Base-by-base conservation (phyloP, 2,329 filamentous ascomycete genomes). In the Leptographium procerum region DNA sequence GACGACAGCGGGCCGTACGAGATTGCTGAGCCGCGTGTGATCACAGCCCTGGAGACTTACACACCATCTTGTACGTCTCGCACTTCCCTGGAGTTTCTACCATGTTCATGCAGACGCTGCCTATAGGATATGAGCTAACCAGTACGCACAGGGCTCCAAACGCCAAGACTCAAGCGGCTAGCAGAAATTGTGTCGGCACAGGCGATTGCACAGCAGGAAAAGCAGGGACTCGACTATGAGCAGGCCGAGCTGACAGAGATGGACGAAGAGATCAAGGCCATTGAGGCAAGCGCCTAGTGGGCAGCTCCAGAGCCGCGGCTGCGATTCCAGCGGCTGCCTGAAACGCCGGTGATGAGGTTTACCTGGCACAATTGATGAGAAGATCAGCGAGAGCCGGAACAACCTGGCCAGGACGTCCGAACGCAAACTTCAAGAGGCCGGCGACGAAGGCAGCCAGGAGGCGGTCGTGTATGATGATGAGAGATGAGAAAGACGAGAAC, bases 111-210 rank as follows among this genome's bases (percentile, higher is more conserved):
- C 24, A 43, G 29, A 26, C 9, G n/a, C n/a, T n/a, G n/a, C n/a
- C n/a, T n/a, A n/a, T n/a, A n/a, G n/a, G n/a, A n/a, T n/a, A 26
- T 4, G 6, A 4, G 28, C 45, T 50, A 28, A 40, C 45, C 33
- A 2, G 40, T 14, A 7, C 2, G 16, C 1, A 9, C 60, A 94
- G 89, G 90, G 92, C 84, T 96, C 55, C 91, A 96, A 88, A 96
- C 91, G 60, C 92, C 92, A 53, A 85, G 92, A 62, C 75, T 99
- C 62, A 97, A 97, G 79, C 87, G 94, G 61, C 80, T 99, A 57
- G 94, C 94, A n/a, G 94, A 99, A 75, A 97, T 99, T 64, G 94
- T 99, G 53, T 95, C 90, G 43, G 89, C 91, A 34, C 94, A 99
- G 74, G 94, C 94, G 34, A 92, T 97, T 68, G 90, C 91, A 59